Percentiles rank a stretch among this genome's conserved stretches.
phyloP scores from a whole-genome alignment of 805 yeast species.

The Zygoascus biomembranicola region DNA sequence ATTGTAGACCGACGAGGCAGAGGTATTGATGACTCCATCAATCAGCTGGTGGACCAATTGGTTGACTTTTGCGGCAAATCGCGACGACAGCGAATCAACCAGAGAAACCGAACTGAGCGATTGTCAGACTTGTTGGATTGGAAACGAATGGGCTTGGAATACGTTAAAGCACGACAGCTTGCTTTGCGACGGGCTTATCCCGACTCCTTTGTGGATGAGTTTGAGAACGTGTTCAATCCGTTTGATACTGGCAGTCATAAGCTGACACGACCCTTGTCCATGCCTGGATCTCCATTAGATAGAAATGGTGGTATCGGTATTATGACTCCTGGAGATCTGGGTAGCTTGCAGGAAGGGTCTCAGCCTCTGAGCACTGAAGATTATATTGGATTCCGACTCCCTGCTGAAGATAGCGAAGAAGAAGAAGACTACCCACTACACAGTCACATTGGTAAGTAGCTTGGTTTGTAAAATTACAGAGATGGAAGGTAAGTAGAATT shows the following conservation, averaged over 20 bases:
- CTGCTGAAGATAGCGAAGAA: conserved; percentile 31
- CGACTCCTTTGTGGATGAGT: conserved; percentile 49
- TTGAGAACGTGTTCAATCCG: conserved; percentile 24
- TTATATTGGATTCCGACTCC: conserved; percentile 42
- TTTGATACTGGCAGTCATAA: conserved; percentile 32
- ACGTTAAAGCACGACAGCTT: conserved; percentile 86
- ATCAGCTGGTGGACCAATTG: conserved; percentile 85
- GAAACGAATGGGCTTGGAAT: conserved; percentile 97
- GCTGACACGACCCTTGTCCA: conserved; percentile 84
- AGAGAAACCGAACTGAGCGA: conserved; percentile 94
- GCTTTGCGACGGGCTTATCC: conserved; percentile 93
- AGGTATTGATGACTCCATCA: conserved; percentile 85
- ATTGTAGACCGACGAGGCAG: conserved; percentile 91
- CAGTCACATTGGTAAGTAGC: conserved; percentile 11
- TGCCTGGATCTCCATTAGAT: conserved; percentile 93
- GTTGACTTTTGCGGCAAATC: conserved; percentile 80
- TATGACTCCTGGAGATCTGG: conserved; percentile 99
- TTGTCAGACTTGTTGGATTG: conserved; percentile 89
- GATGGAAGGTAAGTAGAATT: background rate
- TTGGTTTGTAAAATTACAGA: background rate
- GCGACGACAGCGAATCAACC: conserved; percentile 94
- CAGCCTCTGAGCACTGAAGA: conserved; percentile 67
- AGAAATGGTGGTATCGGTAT: conserved; percentile 70
- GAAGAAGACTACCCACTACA: conserved; percentile 22
- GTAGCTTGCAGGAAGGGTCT: conserved; percentile 86